Percentiles rank a stretch among this genome's conserved stretches.
These are phyloP conservation scores for Epichloe glyceriae DNA, from an alignment of 2,329 filamentous ascomycete genomes.

Conservation along the genomic window DNA sequence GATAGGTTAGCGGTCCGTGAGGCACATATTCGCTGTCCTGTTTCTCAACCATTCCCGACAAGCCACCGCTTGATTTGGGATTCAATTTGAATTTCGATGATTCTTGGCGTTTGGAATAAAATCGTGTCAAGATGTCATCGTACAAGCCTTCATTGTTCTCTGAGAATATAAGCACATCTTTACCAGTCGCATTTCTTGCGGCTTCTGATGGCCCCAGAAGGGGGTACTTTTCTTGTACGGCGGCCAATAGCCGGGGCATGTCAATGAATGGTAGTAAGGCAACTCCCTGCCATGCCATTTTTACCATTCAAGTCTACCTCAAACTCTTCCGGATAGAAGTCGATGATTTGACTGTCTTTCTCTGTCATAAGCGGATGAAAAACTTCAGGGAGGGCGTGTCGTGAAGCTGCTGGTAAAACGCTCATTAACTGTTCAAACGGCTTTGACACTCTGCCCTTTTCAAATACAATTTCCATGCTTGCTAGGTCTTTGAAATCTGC, in stretches of 20 bases:
- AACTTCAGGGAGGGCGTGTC: constrained; percentile 74
- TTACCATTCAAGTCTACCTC: constrained; percentile 91
- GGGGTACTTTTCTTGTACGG: constrained; percentile 74
- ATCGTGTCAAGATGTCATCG: constrained; percentile 67
- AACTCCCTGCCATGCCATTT: constrained; percentile 92
- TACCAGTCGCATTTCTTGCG: constrained; percentile 65
- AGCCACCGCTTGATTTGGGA: constrained; percentile 58
- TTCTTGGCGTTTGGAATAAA: constrained; percentile 83
- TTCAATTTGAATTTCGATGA: constrained; percentile 57
- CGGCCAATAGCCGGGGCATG: constrained; percentile 68
- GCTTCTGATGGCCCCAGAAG: constrained; percentile 64
- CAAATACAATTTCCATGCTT: constrained; percentile 68
- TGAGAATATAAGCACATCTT: constrained; percentile 72
- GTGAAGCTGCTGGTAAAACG: constrained; percentile 84
- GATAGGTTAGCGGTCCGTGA: constrained; percentile 67
- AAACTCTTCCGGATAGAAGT: constrained; percentile 95
- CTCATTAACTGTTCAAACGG: constrained; percentile 99
- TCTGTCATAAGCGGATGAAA: constrained; percentile 90
- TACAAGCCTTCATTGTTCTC: constrained; percentile 71
- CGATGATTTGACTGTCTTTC: constrained; percentile 79
- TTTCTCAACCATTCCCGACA: constrained; percentile 71
- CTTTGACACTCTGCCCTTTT: constrained; percentile 71
- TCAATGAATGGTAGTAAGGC: constrained; percentile 93
- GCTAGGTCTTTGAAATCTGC: constrained; percentile 80
- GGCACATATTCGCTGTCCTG: constrained; percentile 67